These are phyloP conservation scores for Fistulifera pelliculosa DNA, from an alignment of 108 stramenopile species.

Conservation along the genomic window DNA sequence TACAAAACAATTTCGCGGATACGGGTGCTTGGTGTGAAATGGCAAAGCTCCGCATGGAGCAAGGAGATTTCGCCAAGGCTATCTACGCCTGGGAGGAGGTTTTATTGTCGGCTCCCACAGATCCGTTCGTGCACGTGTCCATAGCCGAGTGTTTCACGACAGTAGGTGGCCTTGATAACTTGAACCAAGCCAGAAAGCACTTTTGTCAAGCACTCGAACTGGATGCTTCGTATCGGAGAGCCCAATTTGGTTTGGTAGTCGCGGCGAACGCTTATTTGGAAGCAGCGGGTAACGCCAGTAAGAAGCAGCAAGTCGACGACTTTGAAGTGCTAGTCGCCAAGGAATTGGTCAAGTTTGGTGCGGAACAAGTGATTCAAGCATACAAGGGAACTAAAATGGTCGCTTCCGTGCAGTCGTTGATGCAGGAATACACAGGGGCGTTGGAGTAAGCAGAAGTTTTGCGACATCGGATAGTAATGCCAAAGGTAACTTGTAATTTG, in stretches of 20 bases:
- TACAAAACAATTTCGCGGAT: slow-evolving; percentile 49
- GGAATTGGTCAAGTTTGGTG: slow-evolving; percentile 57
- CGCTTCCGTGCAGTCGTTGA: slow-evolving; percentile 28
- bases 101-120: slow-evolving; percentile 61
- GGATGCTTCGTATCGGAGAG: slow-evolving; percentile 50
- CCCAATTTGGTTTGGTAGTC: slow-evolving; percentile 56
- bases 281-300: slow-evolving; percentile 26
- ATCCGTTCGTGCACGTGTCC: slow-evolving; percentile 45
- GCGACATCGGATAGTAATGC: too few species aligned
- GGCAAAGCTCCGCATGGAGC: slow-evolving; percentile 40
- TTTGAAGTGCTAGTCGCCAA: slow-evolving; percentile 54
- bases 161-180: slow-evolving; percentile 49
- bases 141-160: slow-evolving; percentile 73
- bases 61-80: slow-evolving; percentile 64
- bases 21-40: slow-evolving; percentile 69
- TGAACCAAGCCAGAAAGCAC: slow-evolving; percentile 63
- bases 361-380: slow-evolving; percentile 34
- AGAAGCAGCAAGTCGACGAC: slow-evolving; percentile 39
- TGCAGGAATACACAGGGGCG: slow-evolving; percentile 23
- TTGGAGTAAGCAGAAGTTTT: background rate
- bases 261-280: slow-evolving; percentile 59
- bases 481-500: too few species aligned
- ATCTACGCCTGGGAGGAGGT: slow-evolving; percentile 78
- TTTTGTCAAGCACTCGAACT: slow-evolving; percentile 70
- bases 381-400: slow-evolving; percentile 54